These are phyloP conservation scores for Teratosphaeria zuluensis DNA, from an alignment of 2,329 filamentous ascomycete genomes.

Conservation along the genomic window DNA sequence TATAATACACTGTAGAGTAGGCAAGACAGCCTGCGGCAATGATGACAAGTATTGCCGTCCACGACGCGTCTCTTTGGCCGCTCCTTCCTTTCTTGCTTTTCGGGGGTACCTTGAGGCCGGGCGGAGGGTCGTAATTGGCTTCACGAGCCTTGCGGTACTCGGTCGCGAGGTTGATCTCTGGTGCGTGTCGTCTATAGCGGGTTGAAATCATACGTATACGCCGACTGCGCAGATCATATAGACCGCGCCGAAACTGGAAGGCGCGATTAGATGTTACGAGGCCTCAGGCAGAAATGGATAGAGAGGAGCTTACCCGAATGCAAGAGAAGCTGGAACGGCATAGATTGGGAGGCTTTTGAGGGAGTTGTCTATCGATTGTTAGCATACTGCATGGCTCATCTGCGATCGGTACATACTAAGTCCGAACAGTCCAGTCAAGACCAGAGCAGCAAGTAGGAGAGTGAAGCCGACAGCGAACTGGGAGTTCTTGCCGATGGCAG, in stretches of 20 bases:
- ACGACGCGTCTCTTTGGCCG: constrained; percentile 13
- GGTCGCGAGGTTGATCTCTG: neutral
- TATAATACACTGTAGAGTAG: constrained; percentile 8
- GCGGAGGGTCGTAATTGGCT: neutral
- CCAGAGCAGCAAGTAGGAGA: constrained; percentile 59
- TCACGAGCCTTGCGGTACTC: neutral
- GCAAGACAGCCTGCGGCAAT: constrained; percentile 11
- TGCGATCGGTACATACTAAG: constrained; percentile 53
- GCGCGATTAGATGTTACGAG: constrained; percentile 9
- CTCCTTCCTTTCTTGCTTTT: neutral
- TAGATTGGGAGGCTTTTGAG: constrained; percentile 65
- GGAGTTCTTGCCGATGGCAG: constrained; percentile 66
- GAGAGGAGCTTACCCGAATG: constrained; percentile 65
- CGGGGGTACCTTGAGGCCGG: neutral
- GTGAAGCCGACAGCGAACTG: constrained; percentile 76
- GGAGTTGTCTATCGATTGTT: constrained; percentile 58
- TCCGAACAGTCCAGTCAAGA: constrained; percentile 70
- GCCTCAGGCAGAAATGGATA: constrained; percentile 9
- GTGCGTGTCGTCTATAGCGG: neutral
- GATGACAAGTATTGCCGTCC: constrained; percentile 17
- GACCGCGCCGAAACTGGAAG: constrained; percentile 71
- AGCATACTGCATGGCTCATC: neutral
- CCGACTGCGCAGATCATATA: constrained; percentile 99
- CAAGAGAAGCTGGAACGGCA: constrained; percentile 76
- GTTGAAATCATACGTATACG: constrained; percentile 71